phyloP scores from a whole-genome alignment of 2,329 filamentous ascomycete genomes.

The Aureobasidium pullulans region DNA sequence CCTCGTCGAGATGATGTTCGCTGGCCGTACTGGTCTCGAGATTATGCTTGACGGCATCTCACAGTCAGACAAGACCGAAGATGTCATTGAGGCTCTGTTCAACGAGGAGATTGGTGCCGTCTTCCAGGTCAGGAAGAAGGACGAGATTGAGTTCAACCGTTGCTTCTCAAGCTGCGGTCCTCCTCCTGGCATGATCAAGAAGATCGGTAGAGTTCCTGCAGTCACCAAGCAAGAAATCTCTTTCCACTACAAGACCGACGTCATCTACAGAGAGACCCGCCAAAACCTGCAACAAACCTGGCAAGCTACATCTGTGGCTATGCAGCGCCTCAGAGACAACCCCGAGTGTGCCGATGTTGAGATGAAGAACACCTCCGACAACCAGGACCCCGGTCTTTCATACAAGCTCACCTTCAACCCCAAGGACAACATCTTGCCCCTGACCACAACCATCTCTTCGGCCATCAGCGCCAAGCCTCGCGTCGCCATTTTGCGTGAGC shows the following conservation, averaged over 20 bases:
- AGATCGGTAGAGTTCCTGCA: slow-evolving; percentile 69
- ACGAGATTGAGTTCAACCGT: slow-evolving; percentile 77
- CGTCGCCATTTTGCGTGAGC: slow-evolving; percentile 89
- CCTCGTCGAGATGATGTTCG: slow-evolving; percentile 96
- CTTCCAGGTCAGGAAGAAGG: slow-evolving; percentile 82
- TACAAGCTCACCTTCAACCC: slow-evolving; percentile 79
- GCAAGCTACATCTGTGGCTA: slow-evolving; percentile 79
- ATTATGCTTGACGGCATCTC: slow-evolving; percentile 72
- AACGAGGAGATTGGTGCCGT: slow-evolving; percentile 94
- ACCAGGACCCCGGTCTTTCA: slow-evolving; percentile 71
- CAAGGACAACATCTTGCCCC: slow-evolving; percentile 65
- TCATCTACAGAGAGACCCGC: slow-evolving; percentile 63
- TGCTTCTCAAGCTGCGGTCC: slow-evolving; percentile 89
- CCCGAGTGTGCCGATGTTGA: slow-evolving; percentile 79
- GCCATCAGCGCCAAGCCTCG: slow-evolving; percentile 58
- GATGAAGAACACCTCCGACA: slow-evolving; percentile 65
- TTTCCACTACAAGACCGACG: slow-evolving; percentile 62
- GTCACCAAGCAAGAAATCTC: slow-evolving; percentile 66
- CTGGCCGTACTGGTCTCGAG: slow-evolving; percentile 80
- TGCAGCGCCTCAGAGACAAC: slow-evolving; percentile 88
- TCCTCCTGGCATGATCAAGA: slow-evolving; percentile 71
- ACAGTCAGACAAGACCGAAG: slow-evolving; percentile 47
- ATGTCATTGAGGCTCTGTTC: slow-evolving; percentile 74
- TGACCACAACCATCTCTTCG: slow-evolving; percentile 55
- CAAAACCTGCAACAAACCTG: slow-evolving; percentile 76